Percentiles rank a stretch among this genome's conserved stretches.
phyloP scores from a whole-genome alignment of 208 protist genomes.

The Crithidia acanthocephali region DNA sequence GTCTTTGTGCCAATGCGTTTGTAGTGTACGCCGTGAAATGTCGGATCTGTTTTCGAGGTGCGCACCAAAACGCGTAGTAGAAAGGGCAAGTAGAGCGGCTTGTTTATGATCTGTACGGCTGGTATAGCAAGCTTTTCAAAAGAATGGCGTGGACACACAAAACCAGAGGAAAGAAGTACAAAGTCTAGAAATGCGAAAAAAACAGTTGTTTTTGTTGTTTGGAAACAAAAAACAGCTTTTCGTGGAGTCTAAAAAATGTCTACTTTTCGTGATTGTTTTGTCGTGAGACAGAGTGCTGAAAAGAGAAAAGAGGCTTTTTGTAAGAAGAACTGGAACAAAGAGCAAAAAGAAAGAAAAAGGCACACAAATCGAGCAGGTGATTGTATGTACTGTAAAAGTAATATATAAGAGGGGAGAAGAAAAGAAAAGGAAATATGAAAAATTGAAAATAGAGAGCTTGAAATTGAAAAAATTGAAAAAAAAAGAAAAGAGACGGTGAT shows the following conservation, averaged over 20 bases:
- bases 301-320: background rate
- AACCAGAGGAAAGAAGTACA: no score
- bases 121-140: no score
- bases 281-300: background rate
- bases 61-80: background rate
- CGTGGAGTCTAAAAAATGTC: no score
- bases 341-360: constrained; percentile 6
- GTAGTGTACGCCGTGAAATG: background rate
- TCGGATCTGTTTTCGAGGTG: background rate
- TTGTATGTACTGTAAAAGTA: background rate
- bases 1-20: background rate
- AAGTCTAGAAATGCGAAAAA: no score
- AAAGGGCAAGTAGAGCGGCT: background rate
- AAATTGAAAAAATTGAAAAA: constrained; percentile 1
- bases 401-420: background rate
- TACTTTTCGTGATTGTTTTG: background rate
- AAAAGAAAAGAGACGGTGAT: background rate
- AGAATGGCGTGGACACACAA: no score
- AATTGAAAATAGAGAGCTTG: background rate
- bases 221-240: no score
- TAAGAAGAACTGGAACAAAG: background rate
- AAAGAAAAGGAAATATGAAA: background rate
- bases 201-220: no score
- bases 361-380: background rate
- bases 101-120: background rate